These are phyloP conservation scores for Cytospora leucostoma DNA, from an alignment of 2,329 filamentous ascomycete species.

Conservation along the genomic window DNA sequence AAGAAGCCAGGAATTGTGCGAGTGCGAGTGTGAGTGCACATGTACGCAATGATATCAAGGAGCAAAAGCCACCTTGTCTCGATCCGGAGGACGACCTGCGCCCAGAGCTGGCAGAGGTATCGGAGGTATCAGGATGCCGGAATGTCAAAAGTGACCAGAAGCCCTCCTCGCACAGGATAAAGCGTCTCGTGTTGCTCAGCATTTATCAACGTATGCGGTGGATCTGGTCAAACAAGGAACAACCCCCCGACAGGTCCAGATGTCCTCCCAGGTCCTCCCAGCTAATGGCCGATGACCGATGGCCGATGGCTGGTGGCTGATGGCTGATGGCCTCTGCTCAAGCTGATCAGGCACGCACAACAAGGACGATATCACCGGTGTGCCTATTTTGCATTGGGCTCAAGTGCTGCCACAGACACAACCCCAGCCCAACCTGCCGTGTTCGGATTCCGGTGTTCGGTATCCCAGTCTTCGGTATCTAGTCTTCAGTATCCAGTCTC, in stretches of 20 bases:
- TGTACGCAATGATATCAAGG: not conserved
- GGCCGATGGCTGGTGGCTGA: too few relatives aligned
- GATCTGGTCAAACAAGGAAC: not conserved
- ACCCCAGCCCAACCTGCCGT: not conserved
- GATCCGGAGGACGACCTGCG: too few relatives aligned
- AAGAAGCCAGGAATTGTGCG: not conserved
- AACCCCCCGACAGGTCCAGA: slow-evolving; percentile 12
- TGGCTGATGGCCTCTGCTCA: not conserved
- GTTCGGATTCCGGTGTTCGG: not conserved
- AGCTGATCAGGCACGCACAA: not conserved
- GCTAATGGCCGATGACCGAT: too few relatives aligned
- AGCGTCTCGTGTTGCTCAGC: slow-evolving; percentile 10
- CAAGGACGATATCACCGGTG: not conserved
- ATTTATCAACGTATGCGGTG: not conserved
- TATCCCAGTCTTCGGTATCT: not conserved
- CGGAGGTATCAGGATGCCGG: too few relatives aligned
- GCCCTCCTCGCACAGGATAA: too few relatives aligned
- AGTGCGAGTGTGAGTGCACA: not conserved
- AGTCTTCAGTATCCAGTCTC: not conserved
- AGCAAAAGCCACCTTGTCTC: not conserved
- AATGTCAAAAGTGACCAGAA: too few relatives aligned
- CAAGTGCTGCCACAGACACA: not conserved
- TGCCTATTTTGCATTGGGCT: not conserved
- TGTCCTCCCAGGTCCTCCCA: too few relatives aligned
- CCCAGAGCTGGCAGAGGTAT: too few relatives aligned